phyloP scores from a whole-genome alignment of 306 rosid genomes.

The Cucumis cinereus region DNA sequence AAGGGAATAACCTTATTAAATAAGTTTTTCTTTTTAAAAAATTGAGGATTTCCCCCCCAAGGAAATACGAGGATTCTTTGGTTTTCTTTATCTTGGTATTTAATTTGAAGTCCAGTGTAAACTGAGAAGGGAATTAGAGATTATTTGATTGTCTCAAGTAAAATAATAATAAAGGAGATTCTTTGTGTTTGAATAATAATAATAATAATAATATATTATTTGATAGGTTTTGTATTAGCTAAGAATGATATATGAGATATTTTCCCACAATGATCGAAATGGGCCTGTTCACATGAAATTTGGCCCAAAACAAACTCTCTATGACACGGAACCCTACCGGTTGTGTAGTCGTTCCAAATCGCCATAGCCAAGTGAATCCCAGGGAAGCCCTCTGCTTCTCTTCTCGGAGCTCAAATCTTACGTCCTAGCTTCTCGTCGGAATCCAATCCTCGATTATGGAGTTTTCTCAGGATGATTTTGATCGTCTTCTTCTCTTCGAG shows the following conservation, averaged over 20 bases:
- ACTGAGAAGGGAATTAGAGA: no score
- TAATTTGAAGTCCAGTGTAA: no score
- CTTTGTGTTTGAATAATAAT: no score
- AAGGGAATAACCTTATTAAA: no score
- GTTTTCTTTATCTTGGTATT: no score
- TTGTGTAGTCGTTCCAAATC: neutral
- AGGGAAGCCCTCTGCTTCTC: neutral
- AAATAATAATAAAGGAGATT: no score
- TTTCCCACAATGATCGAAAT: neutral
- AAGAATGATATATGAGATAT: no score
- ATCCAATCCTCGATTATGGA: conserved; percentile 26
- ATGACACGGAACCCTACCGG: neutral
- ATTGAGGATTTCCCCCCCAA: no score
- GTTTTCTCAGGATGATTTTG: conserved; percentile 46
- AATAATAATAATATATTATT: no score
- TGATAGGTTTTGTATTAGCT: no score
- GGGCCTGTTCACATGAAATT: neutral
- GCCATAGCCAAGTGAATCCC: neutral
- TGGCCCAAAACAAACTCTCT: neutral
- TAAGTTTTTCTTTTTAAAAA: no score
- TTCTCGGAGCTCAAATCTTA: neutral
- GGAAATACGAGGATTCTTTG: neutral
- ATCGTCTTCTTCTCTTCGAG: conserved; percentile 38
- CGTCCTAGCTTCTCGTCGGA: neutral
- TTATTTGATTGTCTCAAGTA: no score